Evolutionary conservation across 2,329 filamentous ascomycete species (phyloP), one percentile per base, ranked within the genome.

Genomic region (Alternaria conjuncta): DNA sequence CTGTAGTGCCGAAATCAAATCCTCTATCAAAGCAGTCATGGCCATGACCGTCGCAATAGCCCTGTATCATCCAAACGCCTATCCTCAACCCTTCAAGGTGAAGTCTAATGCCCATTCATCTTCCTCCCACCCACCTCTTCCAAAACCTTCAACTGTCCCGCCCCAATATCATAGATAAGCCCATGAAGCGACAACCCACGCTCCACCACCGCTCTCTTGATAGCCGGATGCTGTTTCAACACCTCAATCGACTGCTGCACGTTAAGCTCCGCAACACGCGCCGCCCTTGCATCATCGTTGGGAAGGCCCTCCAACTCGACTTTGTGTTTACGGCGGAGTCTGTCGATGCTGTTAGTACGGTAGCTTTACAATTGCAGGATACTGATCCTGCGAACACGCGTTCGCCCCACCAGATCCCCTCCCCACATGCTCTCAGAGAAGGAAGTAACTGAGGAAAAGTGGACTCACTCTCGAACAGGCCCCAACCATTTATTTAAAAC

Each of bases 121-220:
- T 63, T 65, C 18, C 41, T 60, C 12, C n/a, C 41, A 5, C 44
- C 62, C 8, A 55, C 20, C 28, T 71, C 65, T 9, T 86, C 84
- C 62, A 90, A 68, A 63, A 87, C 82, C 59, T 85, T 82, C 70
- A 89, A 79, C 50, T 84, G 76, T n/a, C 87, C 87, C 23, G 78
- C 84, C 5, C 77, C 85, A 63, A 89, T 83, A 72, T 96, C 90
- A 77, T 92, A 95, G 13, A 96, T 83, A 57, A 90, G 84, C n/a
- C 92, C 93, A 78, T 96, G 92, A 6, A 96, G 86, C 79, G 90
- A 83, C 45, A 97, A 80, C 1, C 90, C 91, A 26, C 91, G 84
- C 71, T 93, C 89, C 67, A 83, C 79, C 63, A 94, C 87, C 25
- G 91, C 92, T 65, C 92, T 89, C 72, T 89, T 85, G 28, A 96